phyloP scores from a whole-genome alignment of 2,329 filamentous ascomycete genomes.

The Hypoxylon sp. region DNA sequence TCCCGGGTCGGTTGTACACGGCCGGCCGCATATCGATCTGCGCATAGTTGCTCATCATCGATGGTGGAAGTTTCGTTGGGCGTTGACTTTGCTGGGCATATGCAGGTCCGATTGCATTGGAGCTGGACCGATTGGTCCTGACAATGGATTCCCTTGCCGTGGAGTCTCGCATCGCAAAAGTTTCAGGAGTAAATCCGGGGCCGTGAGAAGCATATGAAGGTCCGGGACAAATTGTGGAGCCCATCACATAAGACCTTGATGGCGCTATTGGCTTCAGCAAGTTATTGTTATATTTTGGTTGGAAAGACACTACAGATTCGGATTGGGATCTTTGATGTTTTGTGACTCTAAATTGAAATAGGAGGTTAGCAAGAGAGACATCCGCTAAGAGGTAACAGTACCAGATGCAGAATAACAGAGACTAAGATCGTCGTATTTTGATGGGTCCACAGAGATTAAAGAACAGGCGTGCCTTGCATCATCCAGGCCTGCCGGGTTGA shows the following conservation, averaged over 20 bases:
- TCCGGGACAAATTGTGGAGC: conserved; percentile 43
- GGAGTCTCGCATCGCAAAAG: conserved; percentile 36
- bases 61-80: conserved; percentile 42
- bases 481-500: conserved; percentile 28
- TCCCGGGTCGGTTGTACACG: conserved; percentile 47
- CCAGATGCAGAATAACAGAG: conserved; percentile 35
- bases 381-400: conserved; percentile 21
- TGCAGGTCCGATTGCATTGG: conserved; percentile 37
- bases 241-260: conserved; percentile 38
- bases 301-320: conserved; percentile 42
- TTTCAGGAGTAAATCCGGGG: conserved; percentile 42
- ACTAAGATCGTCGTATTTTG: conserved; percentile 47
- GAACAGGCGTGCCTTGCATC: conserved; percentile 45
- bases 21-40: conserved; percentile 52
- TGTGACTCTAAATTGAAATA: conserved; percentile 44
- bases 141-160: conserved; percentile 28
- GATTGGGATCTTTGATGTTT: conserved; percentile 50
- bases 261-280: conserved; percentile 42
- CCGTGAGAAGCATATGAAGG: conserved; percentile 42
- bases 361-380: conserved; percentile 43
- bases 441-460: conserved; percentile 48
- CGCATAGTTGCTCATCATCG: conserved; percentile 51
- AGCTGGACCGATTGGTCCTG: conserved; percentile 43
- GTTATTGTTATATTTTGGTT: conserved; percentile 46
- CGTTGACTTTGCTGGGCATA: conserved; percentile 44